phyloP scores from a whole-genome alignment of 2,329 filamentous ascomycete species.

The Trichoderma atrobrunneum region DNA sequence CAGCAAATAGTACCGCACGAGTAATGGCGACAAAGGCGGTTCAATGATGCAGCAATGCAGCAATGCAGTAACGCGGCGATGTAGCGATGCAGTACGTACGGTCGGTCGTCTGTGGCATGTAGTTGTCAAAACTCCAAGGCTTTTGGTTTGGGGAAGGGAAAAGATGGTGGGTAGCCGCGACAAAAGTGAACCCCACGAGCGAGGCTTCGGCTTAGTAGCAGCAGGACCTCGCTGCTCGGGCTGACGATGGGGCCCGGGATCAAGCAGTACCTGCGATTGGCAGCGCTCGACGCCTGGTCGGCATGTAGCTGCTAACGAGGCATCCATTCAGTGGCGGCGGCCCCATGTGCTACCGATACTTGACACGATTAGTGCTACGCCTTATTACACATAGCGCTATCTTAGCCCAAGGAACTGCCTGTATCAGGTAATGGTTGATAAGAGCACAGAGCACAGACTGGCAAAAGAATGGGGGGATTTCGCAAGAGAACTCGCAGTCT shows the following conservation, averaged over 20 bases:
- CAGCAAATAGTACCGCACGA: background rate
- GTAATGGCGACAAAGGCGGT: background rate
- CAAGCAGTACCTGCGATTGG: background rate
- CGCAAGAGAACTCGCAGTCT: background rate
- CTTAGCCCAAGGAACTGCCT: background rate
- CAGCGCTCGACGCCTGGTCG: background rate
- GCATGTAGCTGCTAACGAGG: background rate
- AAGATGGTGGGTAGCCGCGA: slow-evolving; percentile 12
- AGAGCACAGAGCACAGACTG: background rate
- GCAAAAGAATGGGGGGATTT: background rate
- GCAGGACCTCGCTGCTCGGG: background rate
- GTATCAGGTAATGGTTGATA: slow-evolving; percentile 11
- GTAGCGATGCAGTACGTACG: background rate
- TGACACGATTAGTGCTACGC: background rate
- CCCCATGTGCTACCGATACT: background rate
- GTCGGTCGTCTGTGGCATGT: background rate
- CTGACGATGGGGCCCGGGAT: background rate
- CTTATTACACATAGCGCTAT: background rate
- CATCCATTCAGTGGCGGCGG: background rate
- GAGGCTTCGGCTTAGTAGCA: slow-evolving; percentile 10
- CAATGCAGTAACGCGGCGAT: background rate
- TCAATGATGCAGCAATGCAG: background rate
- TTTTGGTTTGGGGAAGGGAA: background rate
- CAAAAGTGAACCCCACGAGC: slow-evolving; percentile 8
- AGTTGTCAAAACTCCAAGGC: background rate